These are phyloP conservation scores for Xylaria curta DNA, from an alignment of 495 filamentous ascomycete genomes.

Conservation along the genomic window DNA sequence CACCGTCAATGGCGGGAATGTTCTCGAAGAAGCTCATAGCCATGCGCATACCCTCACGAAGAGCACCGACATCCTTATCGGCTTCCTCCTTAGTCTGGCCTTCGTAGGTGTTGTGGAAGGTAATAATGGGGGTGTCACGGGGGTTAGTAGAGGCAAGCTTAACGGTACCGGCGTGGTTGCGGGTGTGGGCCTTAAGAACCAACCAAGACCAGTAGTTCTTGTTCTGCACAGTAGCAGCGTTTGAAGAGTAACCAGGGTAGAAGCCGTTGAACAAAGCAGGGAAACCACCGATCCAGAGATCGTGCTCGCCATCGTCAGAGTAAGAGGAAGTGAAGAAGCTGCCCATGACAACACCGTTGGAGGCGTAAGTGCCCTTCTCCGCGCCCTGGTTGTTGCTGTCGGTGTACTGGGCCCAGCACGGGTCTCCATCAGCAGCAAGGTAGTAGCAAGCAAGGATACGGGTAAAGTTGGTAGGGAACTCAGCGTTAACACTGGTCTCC, in stretches of 20 bases:
- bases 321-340: slow-evolving; percentile 54
- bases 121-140: slow-evolving; percentile 59
- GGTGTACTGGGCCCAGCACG: slow-evolving; percentile 58
- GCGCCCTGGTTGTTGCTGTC: slow-evolving; percentile 37
- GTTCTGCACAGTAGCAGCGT: slow-evolving; percentile 36
- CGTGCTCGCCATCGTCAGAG: slow-evolving; percentile 48
- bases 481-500: slow-evolving; percentile 58
- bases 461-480: slow-evolving; percentile 50
- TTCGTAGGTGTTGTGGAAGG: slow-evolving; percentile 63
- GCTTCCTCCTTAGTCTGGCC: slow-evolving; percentile 31
- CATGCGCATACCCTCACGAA: slow-evolving; percentile 52
- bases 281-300: slow-evolving; percentile 61
- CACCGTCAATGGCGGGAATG: slow-evolving; percentile 56
- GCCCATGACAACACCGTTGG: slow-evolving; percentile 53
- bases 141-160: slow-evolving; percentile 58
- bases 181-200: slow-evolving; percentile 57
- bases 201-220: slow-evolving; percentile 56
- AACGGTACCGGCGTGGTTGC: slow-evolving; percentile 60
- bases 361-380: slow-evolving; percentile 57
- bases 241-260: slow-evolving; percentile 49
- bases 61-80: slow-evolving; percentile 47
- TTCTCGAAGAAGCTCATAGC: slow-evolving; percentile 47
- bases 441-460: slow-evolving; percentile 56
- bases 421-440: slow-evolving; percentile 48
- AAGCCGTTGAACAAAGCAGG: slow-evolving; percentile 62